Evolutionary conservation across 441 rosid species (phyloP).

Genomic region (Viola pubescens): DNA sequence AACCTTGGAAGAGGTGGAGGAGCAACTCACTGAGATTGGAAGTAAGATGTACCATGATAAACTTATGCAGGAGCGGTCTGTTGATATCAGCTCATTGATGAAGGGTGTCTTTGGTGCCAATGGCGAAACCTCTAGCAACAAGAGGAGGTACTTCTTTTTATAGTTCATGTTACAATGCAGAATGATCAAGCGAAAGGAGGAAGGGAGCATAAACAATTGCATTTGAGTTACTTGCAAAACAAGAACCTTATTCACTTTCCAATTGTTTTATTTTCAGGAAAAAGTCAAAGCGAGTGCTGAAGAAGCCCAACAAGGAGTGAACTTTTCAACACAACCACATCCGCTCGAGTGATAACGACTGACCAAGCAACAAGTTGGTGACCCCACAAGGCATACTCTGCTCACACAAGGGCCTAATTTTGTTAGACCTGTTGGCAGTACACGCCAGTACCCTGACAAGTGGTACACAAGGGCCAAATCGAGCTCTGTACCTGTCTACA

Average conservation of each 20-base stretch:
- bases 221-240: slow-evolving; percentile 1
- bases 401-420: too few relatives aligned
- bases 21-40: slow-evolving; percentile 65
- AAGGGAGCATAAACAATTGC: neutral
- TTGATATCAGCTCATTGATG: slow-evolving; percentile 70
- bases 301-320: slow-evolving; percentile 32
- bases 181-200: neutral
- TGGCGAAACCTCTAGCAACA: slow-evolving; percentile 17
- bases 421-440: too few relatives aligned
- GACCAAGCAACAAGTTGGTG: neutral
- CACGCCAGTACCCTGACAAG: too few relatives aligned
- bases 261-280: slow-evolving; percentile 25
- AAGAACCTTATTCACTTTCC: neutral
- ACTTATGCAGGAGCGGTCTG: slow-evolving; percentile 65
- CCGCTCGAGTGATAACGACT: neutral
- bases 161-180: neutral
- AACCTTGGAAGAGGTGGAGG: slow-evolving; percentile 76
- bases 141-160: slow-evolving; percentile 28
- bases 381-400: neutral
- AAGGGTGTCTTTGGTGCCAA: slow-evolving; percentile 55
- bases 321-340: neutral
- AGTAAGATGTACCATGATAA: slow-evolving; percentile 81
- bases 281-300: slow-evolving; percentile 28
- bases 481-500: too few relatives aligned
- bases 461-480: too few relatives aligned